Percentiles rank a stretch among this genome's conserved stretches.
Conservation (phyloP, 257 asterid species). For the Lycium barbarum region DNA sequence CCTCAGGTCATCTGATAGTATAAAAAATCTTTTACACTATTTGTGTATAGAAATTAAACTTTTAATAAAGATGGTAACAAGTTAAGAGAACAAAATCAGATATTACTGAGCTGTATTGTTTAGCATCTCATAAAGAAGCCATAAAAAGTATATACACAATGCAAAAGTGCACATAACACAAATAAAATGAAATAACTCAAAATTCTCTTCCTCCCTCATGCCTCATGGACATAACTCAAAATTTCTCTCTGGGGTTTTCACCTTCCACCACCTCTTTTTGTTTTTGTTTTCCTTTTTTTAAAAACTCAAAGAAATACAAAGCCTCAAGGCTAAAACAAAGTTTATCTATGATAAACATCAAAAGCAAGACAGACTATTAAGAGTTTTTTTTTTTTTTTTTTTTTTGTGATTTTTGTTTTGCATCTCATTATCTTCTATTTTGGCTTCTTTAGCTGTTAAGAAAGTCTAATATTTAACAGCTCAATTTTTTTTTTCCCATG, state of each 20-base stretch:
- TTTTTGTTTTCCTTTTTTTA: not conserved
- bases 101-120: constrained; percentile 16
- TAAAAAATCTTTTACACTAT: not conserved
- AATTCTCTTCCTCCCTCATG: constrained; percentile 11
- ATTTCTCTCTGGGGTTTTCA: not conserved
- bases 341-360: constrained; percentile 12
- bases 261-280: not conserved
- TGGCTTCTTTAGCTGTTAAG: constrained; percentile 43
- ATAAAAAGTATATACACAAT: constrained; percentile 22
- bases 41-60: not conserved
- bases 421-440: constrained; percentile 22
- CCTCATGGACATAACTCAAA: not conserved
- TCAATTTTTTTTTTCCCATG: constrained; percentile 19
- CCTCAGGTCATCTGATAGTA: not conserved
- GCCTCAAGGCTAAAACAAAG: constrained; percentile 26
- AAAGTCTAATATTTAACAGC: constrained; percentile 46
- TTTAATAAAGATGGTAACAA: not conserved
- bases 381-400: too few species aligned
- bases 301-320: not conserved
- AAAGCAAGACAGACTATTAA: constrained; percentile 16
- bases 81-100: not conserved
- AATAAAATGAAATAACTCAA: constrained; percentile 16
- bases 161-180: constrained; percentile 20
- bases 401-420: not conserved
- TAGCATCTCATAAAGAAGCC: constrained; percentile 22